A percentile compares a stretch with the other conserved stretches of the same genome.
These are phyloP conservation scores for Suillus spraguei DNA, from an alignment of 768 basidiomycete genomes.

Conservation along the genomic window DNA sequence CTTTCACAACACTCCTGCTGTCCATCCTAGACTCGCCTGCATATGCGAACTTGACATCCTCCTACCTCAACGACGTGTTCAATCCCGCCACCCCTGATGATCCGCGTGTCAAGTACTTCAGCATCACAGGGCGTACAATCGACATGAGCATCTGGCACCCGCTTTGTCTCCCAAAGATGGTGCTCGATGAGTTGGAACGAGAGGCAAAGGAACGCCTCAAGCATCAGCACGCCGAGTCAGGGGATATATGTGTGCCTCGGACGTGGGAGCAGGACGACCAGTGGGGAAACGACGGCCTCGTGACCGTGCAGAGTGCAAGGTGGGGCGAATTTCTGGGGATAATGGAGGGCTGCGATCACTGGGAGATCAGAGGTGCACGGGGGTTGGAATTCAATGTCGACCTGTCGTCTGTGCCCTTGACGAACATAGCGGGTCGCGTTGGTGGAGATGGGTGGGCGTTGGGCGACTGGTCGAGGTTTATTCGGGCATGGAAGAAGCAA, in stretches of 20 bases:
- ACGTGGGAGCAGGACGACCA: conserved; percentile 51
- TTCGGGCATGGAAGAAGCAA: conserved; percentile 61
- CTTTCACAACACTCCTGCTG: conserved; percentile 85
- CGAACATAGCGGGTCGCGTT: conserved; percentile 33
- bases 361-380: conserved; percentile 91
- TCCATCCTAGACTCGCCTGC: conserved; percentile 94
- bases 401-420: conserved; percentile 52
- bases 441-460: conserved; percentile 47
- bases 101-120: conserved; percentile 87
- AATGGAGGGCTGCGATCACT: conserved; percentile 91
- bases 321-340: conserved; percentile 97
- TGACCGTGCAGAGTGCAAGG: conserved; percentile 87
- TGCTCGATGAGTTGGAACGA: conserved; percentile 84
- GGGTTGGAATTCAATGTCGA: conserved; percentile 72
- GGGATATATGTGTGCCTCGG: conserved; percentile 29
- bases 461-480: conserved; percentile 64
- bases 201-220: conserved; percentile 50
- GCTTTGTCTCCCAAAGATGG: conserved; percentile 94
- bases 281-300: conserved; percentile 92
- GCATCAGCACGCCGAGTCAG: conserved; percentile 34
- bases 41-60: conserved; percentile 89
- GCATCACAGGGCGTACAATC: conserved; percentile 78
- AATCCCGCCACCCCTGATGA: conserved; percentile 82
- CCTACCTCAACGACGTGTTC: conserved; percentile 78
- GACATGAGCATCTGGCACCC: conserved; percentile 85